Percentiles rank a stretch among this genome's conserved stretches.
These are phyloP conservation scores for Murraya koenigii DNA, from an alignment of 345 rosid genomes.

Conservation along the genomic window DNA sequence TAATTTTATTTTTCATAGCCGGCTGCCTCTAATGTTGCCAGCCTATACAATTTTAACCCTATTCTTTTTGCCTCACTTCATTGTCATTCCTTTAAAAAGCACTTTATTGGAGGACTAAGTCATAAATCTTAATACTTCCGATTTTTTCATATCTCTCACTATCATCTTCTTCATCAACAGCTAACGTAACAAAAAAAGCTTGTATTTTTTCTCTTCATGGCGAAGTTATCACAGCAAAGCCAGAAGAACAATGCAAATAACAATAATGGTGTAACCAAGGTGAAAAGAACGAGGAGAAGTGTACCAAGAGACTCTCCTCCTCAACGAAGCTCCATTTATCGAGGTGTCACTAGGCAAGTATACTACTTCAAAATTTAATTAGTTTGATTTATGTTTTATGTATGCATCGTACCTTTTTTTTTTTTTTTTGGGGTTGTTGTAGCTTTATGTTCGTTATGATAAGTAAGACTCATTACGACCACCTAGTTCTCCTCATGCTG, in stretches of 20 bases:
- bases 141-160: constrained; percentile 3
- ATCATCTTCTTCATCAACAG: neutral
- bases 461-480: neutral
- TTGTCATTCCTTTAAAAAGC: constrained; percentile 30
- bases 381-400: neutral
- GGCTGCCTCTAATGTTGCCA: constrained; percentile 29
- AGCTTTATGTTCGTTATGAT: neutral
- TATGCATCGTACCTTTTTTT: too few relatives aligned
- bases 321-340: constrained; percentile 78
- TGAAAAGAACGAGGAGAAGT: constrained; percentile 72
- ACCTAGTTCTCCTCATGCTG: neutral
- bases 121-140: constrained; percentile 4
- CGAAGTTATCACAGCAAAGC: constrained; percentile 34
- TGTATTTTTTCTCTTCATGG: constrained; percentile 23
- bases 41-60: constrained; percentile 15
- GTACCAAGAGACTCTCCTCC: constrained; percentile 88
- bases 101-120: constrained; percentile 25
- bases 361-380: neutral
- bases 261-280: constrained; percentile 39
- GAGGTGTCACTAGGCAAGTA: constrained; percentile 81
- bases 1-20: constrained; percentile 3
- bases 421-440: neutral
- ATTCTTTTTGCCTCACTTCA: neutral
- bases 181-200: neutral
- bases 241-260: constrained; percentile 22